Evolutionary conservation across 1,284 basidiomycete genomes (phyloP).

Genomic region (Hymenochaete sp.): DNA sequence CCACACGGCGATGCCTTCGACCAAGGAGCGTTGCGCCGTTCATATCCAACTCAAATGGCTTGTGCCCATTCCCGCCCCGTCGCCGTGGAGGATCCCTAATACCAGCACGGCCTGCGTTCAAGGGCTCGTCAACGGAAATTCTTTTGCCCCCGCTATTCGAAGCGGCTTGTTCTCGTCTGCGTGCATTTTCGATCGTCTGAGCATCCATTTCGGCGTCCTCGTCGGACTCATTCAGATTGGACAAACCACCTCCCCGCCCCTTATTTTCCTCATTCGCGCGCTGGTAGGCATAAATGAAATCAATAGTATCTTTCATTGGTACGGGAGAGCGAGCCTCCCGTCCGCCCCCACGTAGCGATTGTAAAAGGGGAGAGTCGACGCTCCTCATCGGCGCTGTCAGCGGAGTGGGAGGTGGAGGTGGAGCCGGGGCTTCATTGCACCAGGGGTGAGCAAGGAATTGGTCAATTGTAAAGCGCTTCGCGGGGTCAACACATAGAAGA

Average conservation of each 20-base stretch:
- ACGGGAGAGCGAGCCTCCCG: conserved; percentile 85
- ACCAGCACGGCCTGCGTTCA: conserved; percentile 64
- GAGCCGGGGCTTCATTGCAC: conserved; percentile 67
- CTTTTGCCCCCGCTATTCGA: conserved; percentile 32
- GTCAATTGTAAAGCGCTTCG: conserved; percentile 94
- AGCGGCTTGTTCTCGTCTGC: conserved; percentile 29
- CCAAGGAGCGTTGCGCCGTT: conserved; percentile 79
- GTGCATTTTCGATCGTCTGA: conserved; percentile 36
- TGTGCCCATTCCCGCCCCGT: conserved; percentile 28
- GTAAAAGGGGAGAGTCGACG: conserved; percentile 87
- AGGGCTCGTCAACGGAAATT: conserved; percentile 23
- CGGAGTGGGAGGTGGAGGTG: conserved; percentile 55
- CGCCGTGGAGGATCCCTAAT: conserved; percentile 50
- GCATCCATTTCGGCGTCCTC: conserved; percentile 52
- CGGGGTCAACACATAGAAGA: conserved; percentile 91
- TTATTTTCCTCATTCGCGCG: conserved; percentile 98
- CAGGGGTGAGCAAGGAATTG: conserved; percentile 97
- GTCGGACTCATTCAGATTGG: conserved; percentile 89
- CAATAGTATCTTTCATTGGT: conserved; percentile 95
- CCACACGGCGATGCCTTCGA: conserved; percentile 44
- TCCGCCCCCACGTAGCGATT: conserved; percentile 69
- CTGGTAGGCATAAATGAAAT: conserved; percentile 98
- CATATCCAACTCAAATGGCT: conserved; percentile 74
- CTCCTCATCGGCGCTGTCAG: conserved; percentile 35
- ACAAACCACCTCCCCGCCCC: conserved; percentile 68